phyloP scores from a whole-genome alignment of 2,329 filamentous ascomycete species.

The Penicillium italicum region DNA sequence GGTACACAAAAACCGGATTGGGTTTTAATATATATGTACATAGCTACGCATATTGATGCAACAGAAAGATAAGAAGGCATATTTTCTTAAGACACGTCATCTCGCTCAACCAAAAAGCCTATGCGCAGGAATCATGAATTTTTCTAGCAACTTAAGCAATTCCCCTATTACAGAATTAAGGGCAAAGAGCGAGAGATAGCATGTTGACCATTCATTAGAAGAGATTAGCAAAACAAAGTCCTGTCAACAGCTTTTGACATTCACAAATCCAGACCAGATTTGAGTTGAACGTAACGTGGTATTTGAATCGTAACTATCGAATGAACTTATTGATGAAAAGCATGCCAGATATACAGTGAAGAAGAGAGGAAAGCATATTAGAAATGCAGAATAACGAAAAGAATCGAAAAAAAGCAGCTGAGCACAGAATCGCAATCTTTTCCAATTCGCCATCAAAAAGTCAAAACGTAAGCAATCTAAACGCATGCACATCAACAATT shows the following conservation, averaged over 20 bases:
- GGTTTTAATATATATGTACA: neutral
- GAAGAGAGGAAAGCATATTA: neutral
- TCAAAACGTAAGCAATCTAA: conserved; percentile 6
- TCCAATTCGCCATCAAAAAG: conserved; percentile 1
- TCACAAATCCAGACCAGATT: neutral
- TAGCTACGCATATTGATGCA: neutral
- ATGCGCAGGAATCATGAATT: too few relatives aligned
- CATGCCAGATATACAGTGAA: conserved; percentile 3
- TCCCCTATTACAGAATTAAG: too few relatives aligned
- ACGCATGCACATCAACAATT: neutral
- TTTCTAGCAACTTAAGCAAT: too few relatives aligned
- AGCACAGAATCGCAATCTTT: neutral
- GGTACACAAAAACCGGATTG: too few relatives aligned
- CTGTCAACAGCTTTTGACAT: too few relatives aligned
- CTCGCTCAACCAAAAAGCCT: too few relatives aligned
- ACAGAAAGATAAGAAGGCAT: too few relatives aligned
- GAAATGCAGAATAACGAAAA: neutral
- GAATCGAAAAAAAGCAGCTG: neutral
- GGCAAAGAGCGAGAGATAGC: neutral
- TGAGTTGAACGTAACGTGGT: neutral
- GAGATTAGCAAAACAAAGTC: neutral
- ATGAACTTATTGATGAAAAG: neutral
- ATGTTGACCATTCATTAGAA: neutral
- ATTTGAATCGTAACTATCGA: neutral
- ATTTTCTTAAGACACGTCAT: too few relatives aligned